Evolutionary conservation across 441 rosid species (phyloP).

Genomic region (Melastoma candidum): DNA sequence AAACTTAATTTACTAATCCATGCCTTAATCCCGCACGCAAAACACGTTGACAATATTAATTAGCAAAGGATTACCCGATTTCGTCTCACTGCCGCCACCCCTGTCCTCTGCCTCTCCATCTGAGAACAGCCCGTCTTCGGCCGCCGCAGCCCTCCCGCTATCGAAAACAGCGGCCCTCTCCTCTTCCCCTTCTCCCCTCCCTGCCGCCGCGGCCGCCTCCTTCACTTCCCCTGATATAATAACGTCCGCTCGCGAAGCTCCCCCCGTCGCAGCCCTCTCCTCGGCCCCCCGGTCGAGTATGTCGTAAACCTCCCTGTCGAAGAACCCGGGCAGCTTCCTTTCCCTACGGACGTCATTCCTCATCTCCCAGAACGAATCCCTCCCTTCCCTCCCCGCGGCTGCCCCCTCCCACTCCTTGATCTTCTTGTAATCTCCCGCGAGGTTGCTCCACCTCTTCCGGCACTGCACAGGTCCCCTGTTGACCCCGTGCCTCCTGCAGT

Average conservation of each 20-base stretch:
- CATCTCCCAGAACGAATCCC: conserved; percentile 95
- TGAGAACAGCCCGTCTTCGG: conserved; percentile 65
- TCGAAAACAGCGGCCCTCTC: conserved; percentile 16
- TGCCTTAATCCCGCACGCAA: too few relatives aligned
- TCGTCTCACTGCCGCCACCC: conserved; percentile 23
- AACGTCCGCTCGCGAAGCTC: conserved; percentile 31
- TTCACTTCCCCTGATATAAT: conserved; percentile 35
- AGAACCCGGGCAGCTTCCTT: conserved; percentile 86
- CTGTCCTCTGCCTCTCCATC: conserved; percentile 64
- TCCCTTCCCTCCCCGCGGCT: conserved; percentile 32
- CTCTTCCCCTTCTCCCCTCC: conserved; percentile 23
- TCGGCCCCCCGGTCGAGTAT: conserved; percentile 46
- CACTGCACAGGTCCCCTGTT: conserved; percentile 97
- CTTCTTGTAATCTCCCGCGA: conserved; percentile 89
- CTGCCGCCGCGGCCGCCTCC: conserved; percentile 25
- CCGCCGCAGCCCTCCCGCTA: conserved; percentile 36
- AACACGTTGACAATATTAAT: too few relatives aligned
- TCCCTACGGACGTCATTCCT: conserved; percentile 83
- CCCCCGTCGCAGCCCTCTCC: conserved; percentile 25
- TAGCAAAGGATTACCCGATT: conserved; percentile 30
- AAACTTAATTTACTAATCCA: too few relatives aligned
- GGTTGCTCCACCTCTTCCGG: conserved; percentile 94
- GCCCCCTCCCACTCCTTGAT: conserved; percentile 87
- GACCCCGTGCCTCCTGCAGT: conserved; percentile 84
- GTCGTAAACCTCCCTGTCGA: conserved; percentile 86